Evolutionary conservation across 129 eudicot genomes (phyloP).

Genomic region (Deinandra increscens): DNA sequence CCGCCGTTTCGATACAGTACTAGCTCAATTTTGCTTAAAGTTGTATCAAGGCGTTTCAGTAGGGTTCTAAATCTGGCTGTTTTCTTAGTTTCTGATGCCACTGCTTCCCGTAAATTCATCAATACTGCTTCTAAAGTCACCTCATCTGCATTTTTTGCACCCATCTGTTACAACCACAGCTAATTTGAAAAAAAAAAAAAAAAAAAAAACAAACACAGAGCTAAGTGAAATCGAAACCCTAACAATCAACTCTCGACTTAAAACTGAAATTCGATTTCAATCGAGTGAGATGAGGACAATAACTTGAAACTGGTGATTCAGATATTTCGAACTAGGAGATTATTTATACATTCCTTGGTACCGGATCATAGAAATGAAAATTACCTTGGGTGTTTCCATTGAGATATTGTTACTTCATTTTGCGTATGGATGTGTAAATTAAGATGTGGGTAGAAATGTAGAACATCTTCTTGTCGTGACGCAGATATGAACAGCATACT

Average conservation of each 20-base stretch:
- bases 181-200: no score
- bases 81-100: not conserved
- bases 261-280: not conserved
- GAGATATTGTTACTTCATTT: no score
- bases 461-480: no score
- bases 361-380: no score
- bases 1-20: not conserved
- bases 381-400: no score
- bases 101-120: constrained; percentile 20
- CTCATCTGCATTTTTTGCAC: not conserved
- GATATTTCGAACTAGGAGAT: no score
- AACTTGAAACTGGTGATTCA: no score
- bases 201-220: not conserved
- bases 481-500: no score
- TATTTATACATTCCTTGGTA: no score
- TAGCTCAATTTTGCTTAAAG: constrained; percentile 15
- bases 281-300: no score
- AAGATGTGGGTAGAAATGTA: no score
- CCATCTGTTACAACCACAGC: constrained; percentile 14
- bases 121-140: constrained; percentile 9
- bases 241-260: not conserved
- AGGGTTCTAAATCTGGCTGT: constrained; percentile 21
- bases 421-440: no score
- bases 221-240: constrained; percentile 8
- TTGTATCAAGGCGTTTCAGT: constrained; percentile 26